phyloP scores from a whole-genome alignment of 2,329 filamentous ascomycete species.

The Alternaria viburni region DNA sequence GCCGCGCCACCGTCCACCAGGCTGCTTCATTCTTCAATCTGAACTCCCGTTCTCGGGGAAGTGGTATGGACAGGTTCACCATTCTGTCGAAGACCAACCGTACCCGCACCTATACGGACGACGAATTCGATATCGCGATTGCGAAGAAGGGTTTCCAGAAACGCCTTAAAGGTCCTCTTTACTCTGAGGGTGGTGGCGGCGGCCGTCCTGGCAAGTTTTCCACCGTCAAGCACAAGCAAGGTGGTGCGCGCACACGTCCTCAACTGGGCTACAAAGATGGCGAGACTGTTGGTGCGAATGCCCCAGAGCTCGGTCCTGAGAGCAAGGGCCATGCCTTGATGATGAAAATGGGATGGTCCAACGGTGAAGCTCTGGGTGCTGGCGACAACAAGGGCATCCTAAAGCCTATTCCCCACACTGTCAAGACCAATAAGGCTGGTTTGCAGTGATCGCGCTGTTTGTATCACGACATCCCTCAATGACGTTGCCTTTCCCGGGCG shows the following conservation, averaged over 20 bases:
- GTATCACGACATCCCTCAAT: neutral
- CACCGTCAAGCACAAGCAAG: slow-evolving; percentile 15
- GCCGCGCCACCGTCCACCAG: slow-evolving; percentile 80
- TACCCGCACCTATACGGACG: slow-evolving; percentile 67
- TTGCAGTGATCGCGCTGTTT: slow-evolving; percentile 50
- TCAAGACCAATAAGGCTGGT: slow-evolving; percentile 86
- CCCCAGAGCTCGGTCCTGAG: slow-evolving; percentile 80
- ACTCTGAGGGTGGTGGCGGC: slow-evolving; percentile 12
- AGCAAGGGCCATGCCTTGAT: slow-evolving; percentile 88
- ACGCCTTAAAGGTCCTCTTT: slow-evolving; percentile 40
- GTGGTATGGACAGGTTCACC: slow-evolving; percentile 74
- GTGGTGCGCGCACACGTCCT: slow-evolving; percentile 21
- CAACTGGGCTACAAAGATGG: slow-evolving; percentile 72
- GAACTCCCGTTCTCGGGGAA: slow-evolving; percentile 83
- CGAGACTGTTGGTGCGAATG: slow-evolving; percentile 83
- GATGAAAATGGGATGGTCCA: slow-evolving; percentile 97
- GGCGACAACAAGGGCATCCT: slow-evolving; percentile 86
- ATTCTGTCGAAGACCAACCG: slow-evolving; percentile 75
- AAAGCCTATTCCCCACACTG: slow-evolving; percentile 82
- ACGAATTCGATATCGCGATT: slow-evolving; percentile 56
- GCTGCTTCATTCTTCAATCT: slow-evolving; percentile 76
- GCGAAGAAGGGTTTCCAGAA: slow-evolving; percentile 57
- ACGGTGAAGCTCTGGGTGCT: slow-evolving; percentile 82
- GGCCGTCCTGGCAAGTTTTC: slow-evolving; percentile 16
- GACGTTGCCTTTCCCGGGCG: neutral